Percentiles rank a stretch among this genome's conserved stretches.
phyloP scores from a whole-genome alignment of 306 rosid genomes.

The Lotus japonicus region DNA sequence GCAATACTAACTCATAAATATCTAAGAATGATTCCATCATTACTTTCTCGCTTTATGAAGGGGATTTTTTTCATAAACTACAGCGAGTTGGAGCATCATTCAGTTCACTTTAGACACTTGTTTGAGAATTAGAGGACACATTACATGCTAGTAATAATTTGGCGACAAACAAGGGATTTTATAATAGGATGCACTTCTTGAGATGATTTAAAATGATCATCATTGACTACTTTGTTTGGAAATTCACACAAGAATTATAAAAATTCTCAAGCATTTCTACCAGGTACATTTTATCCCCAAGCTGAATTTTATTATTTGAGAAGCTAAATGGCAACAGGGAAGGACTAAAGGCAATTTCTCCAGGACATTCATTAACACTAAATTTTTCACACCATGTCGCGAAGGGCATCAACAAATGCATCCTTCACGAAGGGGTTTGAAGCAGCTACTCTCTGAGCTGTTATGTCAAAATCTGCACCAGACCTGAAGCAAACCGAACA shows the following conservation, averaged over 20 bases:
- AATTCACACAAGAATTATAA: not conserved
- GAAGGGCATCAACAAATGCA: conserved; percentile 60
- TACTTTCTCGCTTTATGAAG: too few species aligned
- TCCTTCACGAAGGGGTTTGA: conserved; percentile 77
- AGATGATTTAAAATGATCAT: not conserved
- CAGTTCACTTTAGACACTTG: too few species aligned
- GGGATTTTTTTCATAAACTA: too few species aligned
- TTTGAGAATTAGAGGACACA: not conserved
- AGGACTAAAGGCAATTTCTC: not conserved
- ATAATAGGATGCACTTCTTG: not conserved
- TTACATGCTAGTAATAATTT: conserved; percentile 7
- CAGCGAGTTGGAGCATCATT: too few species aligned
- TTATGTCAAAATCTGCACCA: conserved; percentile 80
- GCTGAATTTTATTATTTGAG: not conserved
- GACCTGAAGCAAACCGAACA: conserved; percentile 57
- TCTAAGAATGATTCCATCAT: too few species aligned
- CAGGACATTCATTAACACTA: conserved; percentile 4
- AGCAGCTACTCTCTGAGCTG: conserved; percentile 81
- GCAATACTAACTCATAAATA: too few species aligned
- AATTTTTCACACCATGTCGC: conserved; percentile 43
- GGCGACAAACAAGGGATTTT: not conserved
- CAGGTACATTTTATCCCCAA: not conserved
- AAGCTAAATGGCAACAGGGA: not conserved
- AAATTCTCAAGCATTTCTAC: not conserved
- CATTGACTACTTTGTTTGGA: not conserved